Evolutionary conservation across 805 yeast genomes (phyloP), one percentile per base, ranked within the genome.

Genomic region (Yamadazyma kitorensis): DNA sequence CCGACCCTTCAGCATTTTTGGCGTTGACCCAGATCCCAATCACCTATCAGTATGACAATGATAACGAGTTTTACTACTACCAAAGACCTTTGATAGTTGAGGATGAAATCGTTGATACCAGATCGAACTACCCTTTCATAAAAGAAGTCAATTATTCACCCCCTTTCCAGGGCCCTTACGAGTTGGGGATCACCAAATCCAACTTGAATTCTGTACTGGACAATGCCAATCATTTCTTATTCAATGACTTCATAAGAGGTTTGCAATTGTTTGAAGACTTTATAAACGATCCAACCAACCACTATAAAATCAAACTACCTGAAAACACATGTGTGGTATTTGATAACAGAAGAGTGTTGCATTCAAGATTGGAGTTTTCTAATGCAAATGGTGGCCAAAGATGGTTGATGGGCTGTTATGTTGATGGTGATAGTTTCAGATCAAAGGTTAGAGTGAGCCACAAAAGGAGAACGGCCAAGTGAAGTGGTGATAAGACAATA

Each of bases 91-190:
- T 82, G 36, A 67, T 84, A 11, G 82, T 76, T 19, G 84, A 80
- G 45, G 74, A 72, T 37, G 52, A 44, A 4, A 40, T 41, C 9
- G 23, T 46, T 13, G 54, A 49, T 19, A 24, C 44, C 1, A 31
- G 28, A 9, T 37, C 52, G 2, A 40, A 41, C 15, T 35, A 38
- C 5, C 52, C 55, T 1, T 37, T 49, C 23, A 73, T 82, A 43
- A 72, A 71, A 45, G 79, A 73, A 34, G 74, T 82, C 13, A 82
- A 81, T 51, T 84, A 83, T 54, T 78, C 91, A 0, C 93, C 94
- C 2, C 91, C 89, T 8, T 83, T 82, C 61, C 94, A 84, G 51
- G 91, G 85, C 0, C 91, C 91, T 1, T 75, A 78, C 37, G 86
- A 82, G 43, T 59, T 58, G 36, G 79, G 78, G 13, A 69, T 75